Base-by-base conservation (phyloP, 2,329 filamentous ascomycete genomes). In the Verticillium longisporum region DNA sequence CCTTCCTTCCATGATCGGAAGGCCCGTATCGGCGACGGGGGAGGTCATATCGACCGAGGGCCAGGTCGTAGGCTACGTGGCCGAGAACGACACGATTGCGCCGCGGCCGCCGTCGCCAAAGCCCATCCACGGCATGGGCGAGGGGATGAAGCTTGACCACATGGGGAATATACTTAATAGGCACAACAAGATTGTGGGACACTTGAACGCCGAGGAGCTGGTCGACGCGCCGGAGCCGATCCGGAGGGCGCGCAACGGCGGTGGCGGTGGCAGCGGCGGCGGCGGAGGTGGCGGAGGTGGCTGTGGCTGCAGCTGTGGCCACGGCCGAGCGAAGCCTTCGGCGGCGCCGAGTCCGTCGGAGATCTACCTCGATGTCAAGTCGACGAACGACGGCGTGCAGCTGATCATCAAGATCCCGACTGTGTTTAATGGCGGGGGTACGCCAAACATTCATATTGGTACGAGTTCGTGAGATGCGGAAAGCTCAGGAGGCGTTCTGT, bases 351-450 rank as follows among this genome's bases (percentile, higher is more conserved):
- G 73, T 63, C 80, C 81, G 3, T 81, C 81, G 1, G 82, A 85
- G 67, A 78, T 85, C 33, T 84, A 81, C 65, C 67, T 85, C 61
- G 82, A 85, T 64, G 80, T 85, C 61, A 83, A 82, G 69, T 84
- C 81, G 37, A 85, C 82, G 4, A 81, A 77, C 50, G 82, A 84
- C 60, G 82, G 82, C 1, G 83, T 84, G 66, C 82, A 84, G 69
- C 69, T 84, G 59, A 83, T 79, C 32, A 83, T 84, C 65, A 80
- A 82, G 66, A 84, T 84, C 61, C 82, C 82, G 31, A 84, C 81
- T 1, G 78, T 83, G 32, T 83, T 84, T 66, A 77, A 78, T 60
- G 74, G 72, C 32, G 63, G 62, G n/a, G 67, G 66, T 10, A 67
- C 68, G 61, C 70, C 73, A 3, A 71, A 71, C 57, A 68, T 75